phyloP scores from a whole-genome alignment of 352 stramenopile species.

The Phytophthora kernoviae region DNA sequence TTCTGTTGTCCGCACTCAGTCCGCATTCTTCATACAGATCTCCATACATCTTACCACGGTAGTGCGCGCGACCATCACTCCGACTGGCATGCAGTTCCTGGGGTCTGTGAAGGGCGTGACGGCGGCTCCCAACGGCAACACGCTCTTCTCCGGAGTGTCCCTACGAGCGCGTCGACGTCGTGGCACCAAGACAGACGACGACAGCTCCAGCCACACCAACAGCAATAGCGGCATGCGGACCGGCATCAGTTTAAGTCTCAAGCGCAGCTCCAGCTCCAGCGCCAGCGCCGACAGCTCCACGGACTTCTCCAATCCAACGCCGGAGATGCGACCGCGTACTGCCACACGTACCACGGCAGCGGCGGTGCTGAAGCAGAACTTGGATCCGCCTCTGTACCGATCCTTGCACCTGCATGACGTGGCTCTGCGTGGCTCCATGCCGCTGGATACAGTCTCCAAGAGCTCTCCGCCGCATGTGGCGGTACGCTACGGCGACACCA shows the following conservation, averaged over 20 bases:
- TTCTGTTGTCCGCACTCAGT: too few relatives aligned
- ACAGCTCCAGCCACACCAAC: neutral
- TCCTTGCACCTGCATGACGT: constrained; percentile 23
- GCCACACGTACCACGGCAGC: constrained; percentile 7
- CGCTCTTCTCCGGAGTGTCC: constrained; percentile 42
- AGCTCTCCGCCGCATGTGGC: constrained; percentile 65
- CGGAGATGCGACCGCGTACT: constrained; percentile 13
- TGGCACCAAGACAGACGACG: constrained; percentile 13
- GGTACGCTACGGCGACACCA: constrained; percentile 70
- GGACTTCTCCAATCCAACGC: constrained; percentile 14
- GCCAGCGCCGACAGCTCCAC: constrained; percentile 26
- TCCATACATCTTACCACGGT: neutral
- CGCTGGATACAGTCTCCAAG: constrained; percentile 45
- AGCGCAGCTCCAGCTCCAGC: constrained; percentile 20
- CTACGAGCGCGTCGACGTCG: constrained; percentile 23
- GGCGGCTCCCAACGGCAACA: constrained; percentile 24
- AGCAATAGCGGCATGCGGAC: constrained; percentile 7
- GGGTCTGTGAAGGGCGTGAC: constrained; percentile 39
- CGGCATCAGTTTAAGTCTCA: constrained; percentile 23
- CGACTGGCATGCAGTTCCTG: constrained; percentile 31
- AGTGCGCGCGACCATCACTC: constrained; percentile 10
- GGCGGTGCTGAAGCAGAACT: neutral
- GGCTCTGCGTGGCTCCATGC: constrained; percentile 26
- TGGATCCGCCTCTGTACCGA: constrained; percentile 6
- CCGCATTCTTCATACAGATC: neutral